phyloP scores from a whole-genome alignment of 2,329 filamentous ascomycete species.

The Clonostachys rosea region DNA sequence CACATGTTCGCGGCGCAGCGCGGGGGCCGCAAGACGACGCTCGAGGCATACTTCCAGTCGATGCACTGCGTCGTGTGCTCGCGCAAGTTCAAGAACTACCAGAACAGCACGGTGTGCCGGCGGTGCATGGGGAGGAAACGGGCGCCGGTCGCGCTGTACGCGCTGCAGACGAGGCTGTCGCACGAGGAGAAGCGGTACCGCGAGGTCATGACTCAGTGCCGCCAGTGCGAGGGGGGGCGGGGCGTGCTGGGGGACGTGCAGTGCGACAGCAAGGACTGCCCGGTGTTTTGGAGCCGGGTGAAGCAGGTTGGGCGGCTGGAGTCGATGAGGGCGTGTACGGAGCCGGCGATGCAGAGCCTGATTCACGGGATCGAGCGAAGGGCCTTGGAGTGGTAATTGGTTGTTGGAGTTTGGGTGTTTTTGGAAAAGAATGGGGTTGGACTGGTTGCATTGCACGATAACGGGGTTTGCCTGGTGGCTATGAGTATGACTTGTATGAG shows the following conservation, averaged over 20 bases:
- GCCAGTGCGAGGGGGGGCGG: constrained; percentile 67
- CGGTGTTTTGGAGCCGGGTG: constrained; percentile 79
- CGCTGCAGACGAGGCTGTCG: constrained; percentile 58
- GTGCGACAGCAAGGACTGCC: constrained; percentile 89
- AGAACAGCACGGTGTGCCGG: constrained; percentile 44
- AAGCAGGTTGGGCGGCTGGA: constrained; percentile 50
- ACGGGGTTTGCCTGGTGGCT: no score
- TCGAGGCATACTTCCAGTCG: constrained; percentile 91
- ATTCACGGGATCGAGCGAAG: constrained; percentile 14
- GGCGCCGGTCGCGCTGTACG: constrained; percentile 56
- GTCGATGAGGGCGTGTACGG: constrained; percentile 24
- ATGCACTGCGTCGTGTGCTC: constrained; percentile 74
- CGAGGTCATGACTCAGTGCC: constrained; percentile 69
- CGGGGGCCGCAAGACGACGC: constrained; percentile 53
- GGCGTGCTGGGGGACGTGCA: constrained; percentile 71
- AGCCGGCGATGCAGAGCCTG: constrained; percentile 24
- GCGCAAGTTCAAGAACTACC: constrained; percentile 5
- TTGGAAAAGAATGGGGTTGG: no score
- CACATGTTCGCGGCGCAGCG: constrained; percentile 11
- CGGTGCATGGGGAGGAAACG: constrained; percentile 41
- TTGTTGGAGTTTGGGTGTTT: no score
- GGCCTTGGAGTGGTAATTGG: constrained; percentile 26
- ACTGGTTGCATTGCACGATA: no score
- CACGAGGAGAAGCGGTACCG: constrained; percentile 57
- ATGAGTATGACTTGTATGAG: no score